Percentiles rank a stretch among this genome's conserved stretches.
Evolutionary conservation across 1,284 basidiomycete genomes (phyloP).

Genomic region (Pseudozyma sp.): DNA sequence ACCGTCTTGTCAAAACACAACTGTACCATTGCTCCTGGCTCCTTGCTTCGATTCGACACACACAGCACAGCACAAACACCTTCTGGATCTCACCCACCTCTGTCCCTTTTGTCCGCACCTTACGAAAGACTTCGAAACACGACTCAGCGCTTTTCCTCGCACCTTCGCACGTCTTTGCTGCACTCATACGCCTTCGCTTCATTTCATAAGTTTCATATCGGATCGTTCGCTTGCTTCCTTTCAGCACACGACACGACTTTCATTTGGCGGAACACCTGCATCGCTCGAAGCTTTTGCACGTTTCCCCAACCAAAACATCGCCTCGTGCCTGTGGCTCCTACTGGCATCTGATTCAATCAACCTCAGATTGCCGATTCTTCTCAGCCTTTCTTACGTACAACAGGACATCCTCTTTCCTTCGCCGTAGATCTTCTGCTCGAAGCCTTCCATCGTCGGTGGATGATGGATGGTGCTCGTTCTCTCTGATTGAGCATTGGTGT

Average conservation of each 20-base stretch:
- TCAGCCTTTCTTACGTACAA: background rate
- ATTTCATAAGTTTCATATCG: background rate
- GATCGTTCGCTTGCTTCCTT: background rate
- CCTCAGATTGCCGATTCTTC: background rate
- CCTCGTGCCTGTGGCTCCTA: background rate
- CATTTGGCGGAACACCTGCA: background rate
- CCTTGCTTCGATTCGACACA: background rate
- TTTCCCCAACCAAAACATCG: background rate
- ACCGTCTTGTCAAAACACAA: background rate
- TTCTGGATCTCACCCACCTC: background rate
- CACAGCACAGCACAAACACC: background rate
- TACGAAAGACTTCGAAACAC: background rate
- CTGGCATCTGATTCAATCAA: slow-evolving; percentile 3
- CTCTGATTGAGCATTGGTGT: slow-evolving; percentile 42
- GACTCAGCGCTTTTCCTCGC: background rate
- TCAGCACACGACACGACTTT: background rate
- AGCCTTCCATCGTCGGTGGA: slow-evolving; percentile 14
- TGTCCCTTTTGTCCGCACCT: background rate
- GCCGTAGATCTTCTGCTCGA: background rate
- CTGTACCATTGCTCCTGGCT: background rate
- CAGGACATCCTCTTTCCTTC: background rate
- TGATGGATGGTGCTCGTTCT: slow-evolving; percentile 29
- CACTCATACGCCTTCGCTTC: background rate
- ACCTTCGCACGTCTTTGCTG: no score
- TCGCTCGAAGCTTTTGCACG: slow-evolving; percentile 1